Evolutionary conservation across 1,284 basidiomycete species (phyloP).

Genomic region (Fomitopsis pinicola): DNA sequence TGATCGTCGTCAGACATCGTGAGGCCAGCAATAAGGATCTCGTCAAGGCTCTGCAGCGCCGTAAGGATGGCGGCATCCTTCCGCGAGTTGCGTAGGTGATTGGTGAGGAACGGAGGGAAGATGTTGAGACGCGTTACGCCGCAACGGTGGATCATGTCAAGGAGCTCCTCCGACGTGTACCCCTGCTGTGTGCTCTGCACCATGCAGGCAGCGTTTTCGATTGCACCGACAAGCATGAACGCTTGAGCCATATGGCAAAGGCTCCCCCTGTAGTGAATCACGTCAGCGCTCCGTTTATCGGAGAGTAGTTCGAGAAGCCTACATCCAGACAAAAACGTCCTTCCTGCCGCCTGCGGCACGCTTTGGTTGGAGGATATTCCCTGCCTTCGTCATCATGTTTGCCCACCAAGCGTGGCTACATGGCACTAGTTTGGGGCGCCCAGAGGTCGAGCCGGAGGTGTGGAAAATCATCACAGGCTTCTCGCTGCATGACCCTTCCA

Average conservation of each 20-base stretch:
- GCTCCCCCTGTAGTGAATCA: conserved; percentile 22
- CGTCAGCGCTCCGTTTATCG: background rate
- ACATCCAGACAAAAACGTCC: conserved; percentile 49
- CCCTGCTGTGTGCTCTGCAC: conserved; percentile 61
- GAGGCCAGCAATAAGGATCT: conserved; percentile 60
- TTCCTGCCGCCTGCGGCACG: conserved; percentile 31
- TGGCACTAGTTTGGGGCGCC: conserved; percentile 68
- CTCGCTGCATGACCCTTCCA: conserved; percentile 34
- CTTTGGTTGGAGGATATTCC: conserved; percentile 18
- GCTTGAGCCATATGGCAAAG: conserved; percentile 30
- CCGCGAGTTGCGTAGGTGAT: conserved; percentile 57
- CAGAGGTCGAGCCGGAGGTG: conserved; percentile 71
- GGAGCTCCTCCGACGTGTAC: conserved; percentile 64
- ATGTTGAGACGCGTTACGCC: conserved; percentile 67
- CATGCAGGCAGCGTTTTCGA: conserved; percentile 68
- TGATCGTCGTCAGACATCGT: conserved; percentile 60
- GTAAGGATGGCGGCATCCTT: conserved; percentile 56
- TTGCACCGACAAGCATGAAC: conserved; percentile 39
- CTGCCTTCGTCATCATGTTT: conserved; percentile 21
- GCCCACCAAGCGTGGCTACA: conserved; percentile 44
- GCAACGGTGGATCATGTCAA: conserved; percentile 64
- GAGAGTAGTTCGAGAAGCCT: conserved; percentile 13
- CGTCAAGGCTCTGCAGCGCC: conserved; percentile 50
- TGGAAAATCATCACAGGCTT: conserved; percentile 64
- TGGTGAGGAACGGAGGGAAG: conserved; percentile 62